phyloP scores from a whole-genome alignment of 371 early-diverging fungal species.

The Mucor plumbeus region DNA sequence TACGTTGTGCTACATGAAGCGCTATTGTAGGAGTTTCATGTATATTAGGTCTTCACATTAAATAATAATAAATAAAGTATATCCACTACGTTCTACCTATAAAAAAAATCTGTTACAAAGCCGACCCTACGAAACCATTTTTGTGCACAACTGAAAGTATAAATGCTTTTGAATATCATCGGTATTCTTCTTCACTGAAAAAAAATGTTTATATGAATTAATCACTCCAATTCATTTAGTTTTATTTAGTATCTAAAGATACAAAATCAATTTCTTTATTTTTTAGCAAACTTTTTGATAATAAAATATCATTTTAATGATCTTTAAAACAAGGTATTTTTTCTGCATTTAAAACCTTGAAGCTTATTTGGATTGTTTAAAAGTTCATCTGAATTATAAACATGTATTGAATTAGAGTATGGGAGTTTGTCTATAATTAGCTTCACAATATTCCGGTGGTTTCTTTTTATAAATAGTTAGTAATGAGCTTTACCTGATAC shows the following conservation, averaged over 20 bases:
- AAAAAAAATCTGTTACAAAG: too few species aligned
- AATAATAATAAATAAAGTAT: too few species aligned
- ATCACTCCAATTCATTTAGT: too few species aligned
- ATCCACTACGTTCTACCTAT: too few species aligned
- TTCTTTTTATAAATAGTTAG: slow-evolving; percentile 20
- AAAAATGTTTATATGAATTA: too few species aligned
- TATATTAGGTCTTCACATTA: too few species aligned
- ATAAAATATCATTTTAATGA: slow-evolving; percentile 10
- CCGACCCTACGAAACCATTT: too few species aligned
- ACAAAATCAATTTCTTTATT: slow-evolving; percentile 13
- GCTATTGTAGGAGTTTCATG: too few species aligned
- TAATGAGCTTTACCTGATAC: slow-evolving; percentile 25
- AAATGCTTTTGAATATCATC: slow-evolving; percentile 1
- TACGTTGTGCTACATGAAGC: too few species aligned
- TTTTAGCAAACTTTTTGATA: slow-evolving; percentile 1
- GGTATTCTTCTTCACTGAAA: slow-evolving; percentile 13
- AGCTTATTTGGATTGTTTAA: slow-evolving; percentile 13
- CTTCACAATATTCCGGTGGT: slow-evolving; percentile 15
- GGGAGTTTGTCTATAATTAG: slow-evolving; percentile 18
- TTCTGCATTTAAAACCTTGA: slow-evolving; percentile 16
- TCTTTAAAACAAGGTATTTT: background rate
- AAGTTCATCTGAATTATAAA: slow-evolving; percentile 15
- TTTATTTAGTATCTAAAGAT: background rate
- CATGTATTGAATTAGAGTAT: slow-evolving; percentile 8
- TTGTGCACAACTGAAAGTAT: slow-evolving; percentile 1